These are phyloP conservation scores for Tetrapyrgos nigripes DNA, from an alignment of 1,284 basidiomycete species.

Conservation along the genomic window DNA sequence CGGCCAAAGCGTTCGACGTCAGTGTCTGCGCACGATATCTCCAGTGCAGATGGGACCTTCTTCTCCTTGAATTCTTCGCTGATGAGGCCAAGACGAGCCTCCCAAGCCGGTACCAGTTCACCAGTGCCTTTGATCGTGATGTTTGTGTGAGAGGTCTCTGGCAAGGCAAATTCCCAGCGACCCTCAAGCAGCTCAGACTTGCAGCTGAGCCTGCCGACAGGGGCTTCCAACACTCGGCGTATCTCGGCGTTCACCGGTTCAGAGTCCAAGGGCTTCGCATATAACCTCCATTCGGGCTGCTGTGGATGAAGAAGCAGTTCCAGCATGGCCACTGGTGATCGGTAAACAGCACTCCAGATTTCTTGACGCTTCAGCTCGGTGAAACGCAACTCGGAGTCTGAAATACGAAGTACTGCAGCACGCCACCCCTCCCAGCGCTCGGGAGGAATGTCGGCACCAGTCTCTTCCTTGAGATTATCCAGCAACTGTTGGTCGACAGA, in stretches of 20 bases:
- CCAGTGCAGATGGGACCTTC: slow-evolving; percentile 71
- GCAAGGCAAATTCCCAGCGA: slow-evolving; percentile 85
- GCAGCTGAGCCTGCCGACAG: slow-evolving; percentile 81
- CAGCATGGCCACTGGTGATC: slow-evolving; percentile 72
- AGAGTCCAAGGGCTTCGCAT: slow-evolving; percentile 67
- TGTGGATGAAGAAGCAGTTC: slow-evolving; percentile 82
- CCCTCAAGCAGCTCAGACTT: slow-evolving; percentile 68
- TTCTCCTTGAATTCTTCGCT: slow-evolving; percentile 70
- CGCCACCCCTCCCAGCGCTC: slow-evolving; percentile 74
- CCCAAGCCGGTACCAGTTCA: slow-evolving; percentile 85
- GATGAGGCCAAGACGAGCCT: slow-evolving; percentile 81
- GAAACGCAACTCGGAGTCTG: slow-evolving; percentile 77
- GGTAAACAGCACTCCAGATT: slow-evolving; percentile 86
- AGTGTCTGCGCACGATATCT: slow-evolving; percentile 62
- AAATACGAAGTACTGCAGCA: slow-evolving; percentile 69
- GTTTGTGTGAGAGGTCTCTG: slow-evolving; percentile 59
- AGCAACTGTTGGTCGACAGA: slow-evolving; percentile 62
- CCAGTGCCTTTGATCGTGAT: slow-evolving; percentile 73
- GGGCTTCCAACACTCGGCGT: slow-evolving; percentile 75
- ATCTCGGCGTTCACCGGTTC: slow-evolving; percentile 86
- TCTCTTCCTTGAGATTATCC: slow-evolving; percentile 53
- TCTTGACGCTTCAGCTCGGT: slow-evolving; percentile 88
- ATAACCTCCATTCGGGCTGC: slow-evolving; percentile 88
- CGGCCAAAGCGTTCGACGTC: slow-evolving; percentile 71
- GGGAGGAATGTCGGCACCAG: slow-evolving; percentile 51